A percentile compares a stretch with the other conserved stretches of the same genome.
Evolutionary conservation across 768 basidiomycete species (phyloP).

Genomic region (Infundibulicybe gibba): DNA sequence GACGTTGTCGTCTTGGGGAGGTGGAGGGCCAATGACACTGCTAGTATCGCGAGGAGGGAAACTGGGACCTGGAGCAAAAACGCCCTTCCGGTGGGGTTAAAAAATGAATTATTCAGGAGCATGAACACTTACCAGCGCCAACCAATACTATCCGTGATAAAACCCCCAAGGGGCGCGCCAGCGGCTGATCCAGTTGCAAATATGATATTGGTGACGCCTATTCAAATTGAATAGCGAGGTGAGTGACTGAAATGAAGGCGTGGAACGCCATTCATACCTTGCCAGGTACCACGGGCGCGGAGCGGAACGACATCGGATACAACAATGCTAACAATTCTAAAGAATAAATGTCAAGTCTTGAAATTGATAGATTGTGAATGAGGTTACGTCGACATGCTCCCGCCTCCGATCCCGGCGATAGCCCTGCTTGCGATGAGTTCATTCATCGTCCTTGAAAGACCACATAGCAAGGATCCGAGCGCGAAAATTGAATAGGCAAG

Average conservation of each 20-base stretch:
- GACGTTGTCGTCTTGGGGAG: constrained; percentile 39
- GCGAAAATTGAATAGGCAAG: constrained; percentile 53
- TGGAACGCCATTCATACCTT: constrained; percentile 34
- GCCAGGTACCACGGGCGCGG: constrained; percentile 62
- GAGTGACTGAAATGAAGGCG: not conserved
- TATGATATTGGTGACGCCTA: constrained; percentile 57
- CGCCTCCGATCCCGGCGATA: constrained; percentile 57
- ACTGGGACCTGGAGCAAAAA: constrained; percentile 62
- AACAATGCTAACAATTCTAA: constrained; percentile 58
- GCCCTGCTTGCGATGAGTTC: constrained; percentile 51
- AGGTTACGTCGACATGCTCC: constrained; percentile 62
- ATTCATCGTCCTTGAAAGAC: constrained; percentile 49
- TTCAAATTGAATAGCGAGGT: no score
- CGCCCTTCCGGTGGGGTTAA: constrained; percentile 29
- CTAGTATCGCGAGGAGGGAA: constrained; percentile 47
- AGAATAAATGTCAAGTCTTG: not conserved
- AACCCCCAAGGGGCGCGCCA: constrained; percentile 63
- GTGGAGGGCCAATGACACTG: constrained; percentile 50
- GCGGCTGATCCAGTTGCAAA: constrained; percentile 53
- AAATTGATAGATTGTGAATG: not conserved
- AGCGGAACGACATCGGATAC: constrained; percentile 65
- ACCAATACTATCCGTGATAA: constrained; percentile 58
- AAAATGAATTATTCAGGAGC: not conserved
- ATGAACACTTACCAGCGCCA: constrained; percentile 52
- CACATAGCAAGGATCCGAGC: constrained; percentile 50